Evolutionary conservation across 1,284 basidiomycete genomes (phyloP).

Genomic region (Sparassis latifolia): DNA sequence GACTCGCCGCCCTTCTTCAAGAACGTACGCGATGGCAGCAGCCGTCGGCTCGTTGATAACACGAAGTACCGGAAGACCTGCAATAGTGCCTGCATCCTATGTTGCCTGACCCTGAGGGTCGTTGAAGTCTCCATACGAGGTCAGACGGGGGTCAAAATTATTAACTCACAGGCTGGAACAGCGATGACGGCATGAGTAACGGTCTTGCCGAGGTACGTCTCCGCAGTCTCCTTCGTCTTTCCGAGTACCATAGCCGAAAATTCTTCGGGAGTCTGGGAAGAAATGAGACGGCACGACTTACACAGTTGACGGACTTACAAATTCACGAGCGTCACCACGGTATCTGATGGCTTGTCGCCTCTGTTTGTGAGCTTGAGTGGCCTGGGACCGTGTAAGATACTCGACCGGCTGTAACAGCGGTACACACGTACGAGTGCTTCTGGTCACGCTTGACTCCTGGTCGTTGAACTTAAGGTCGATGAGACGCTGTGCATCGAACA

Average conservation of each 20-base stretch:
- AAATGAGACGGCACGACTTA: not conserved
- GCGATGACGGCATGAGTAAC: slow-evolving; percentile 98
- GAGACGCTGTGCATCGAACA: slow-evolving; percentile 97
- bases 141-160: not conserved
- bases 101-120: slow-evolving; percentile 99
- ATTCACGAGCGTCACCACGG: slow-evolving; percentile 82
- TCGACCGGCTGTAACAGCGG: not conserved
- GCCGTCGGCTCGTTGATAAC: slow-evolving; percentile 99
- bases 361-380: slow-evolving; percentile 81
- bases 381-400: slow-evolving; percentile 22
- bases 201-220: slow-evolving; percentile 94
- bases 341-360: slow-evolving; percentile 87
- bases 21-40: slow-evolving; percentile 96
- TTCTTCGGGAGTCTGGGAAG: slow-evolving; percentile 74
- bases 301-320: slow-evolving; percentile 42
- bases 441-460: slow-evolving; percentile 74
- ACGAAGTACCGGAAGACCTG: slow-evolving; percentile 92
- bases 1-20: slow-evolving; percentile 93
- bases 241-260: slow-evolving; percentile 90
- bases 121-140: slow-evolving; percentile 71
- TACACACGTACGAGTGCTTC: slow-evolving; percentile 62
- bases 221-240: slow-evolving; percentile 99
- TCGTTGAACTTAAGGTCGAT: slow-evolving; percentile 87
- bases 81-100: slow-evolving; percentile 97
- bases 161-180: slow-evolving; percentile 70